Conservation (phyloP, 139 green algal species). For the Chlamydomonas eustigma region DNA sequence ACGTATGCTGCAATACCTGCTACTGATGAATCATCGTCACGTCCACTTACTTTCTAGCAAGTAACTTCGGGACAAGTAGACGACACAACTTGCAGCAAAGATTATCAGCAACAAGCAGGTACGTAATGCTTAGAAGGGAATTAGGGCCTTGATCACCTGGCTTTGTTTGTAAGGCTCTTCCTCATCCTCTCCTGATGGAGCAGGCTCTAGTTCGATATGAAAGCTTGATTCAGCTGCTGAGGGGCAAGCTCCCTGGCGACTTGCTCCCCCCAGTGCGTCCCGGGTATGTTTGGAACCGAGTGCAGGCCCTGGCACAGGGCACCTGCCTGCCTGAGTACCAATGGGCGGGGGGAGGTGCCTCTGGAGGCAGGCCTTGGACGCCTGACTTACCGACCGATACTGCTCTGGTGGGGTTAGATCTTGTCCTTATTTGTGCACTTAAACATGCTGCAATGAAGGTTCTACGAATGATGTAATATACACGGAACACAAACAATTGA, state of each 20-base stretch:
- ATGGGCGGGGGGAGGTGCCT: slow-evolving; percentile 58
- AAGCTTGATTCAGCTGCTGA: slow-evolving; percentile 52
- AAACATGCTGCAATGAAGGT: too few relatives aligned
- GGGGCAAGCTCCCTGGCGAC: slow-evolving; percentile 49
- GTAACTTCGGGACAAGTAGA: too few relatives aligned
- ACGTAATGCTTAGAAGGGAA: too few relatives aligned
- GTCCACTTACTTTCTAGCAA: too few relatives aligned
- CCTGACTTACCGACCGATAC: slow-evolving; percentile 72
- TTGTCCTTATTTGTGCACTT: too few relatives aligned
- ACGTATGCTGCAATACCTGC: too few relatives aligned
- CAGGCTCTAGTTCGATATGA: slow-evolving; percentile 40
- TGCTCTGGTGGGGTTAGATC: slow-evolving; percentile 62
- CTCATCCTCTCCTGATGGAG: neutral
- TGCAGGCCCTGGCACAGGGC: slow-evolving; percentile 30
- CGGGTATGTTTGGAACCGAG: slow-evolving; percentile 58
- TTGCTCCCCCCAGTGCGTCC: slow-evolving; percentile 60
- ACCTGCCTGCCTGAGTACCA: slow-evolving; percentile 25
- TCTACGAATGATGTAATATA: too few relatives aligned
- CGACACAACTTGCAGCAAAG: too few relatives aligned
- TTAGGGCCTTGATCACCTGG: neutral
- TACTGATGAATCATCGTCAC: too few relatives aligned
- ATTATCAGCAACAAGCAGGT: too few relatives aligned
- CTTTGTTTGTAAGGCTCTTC: neutral
- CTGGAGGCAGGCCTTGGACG: slow-evolving; percentile 54
- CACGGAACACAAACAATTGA: too few relatives aligned